Base-by-base conservation (phyloP, 805 yeast species). In the Lachancea meyersii region DNA sequence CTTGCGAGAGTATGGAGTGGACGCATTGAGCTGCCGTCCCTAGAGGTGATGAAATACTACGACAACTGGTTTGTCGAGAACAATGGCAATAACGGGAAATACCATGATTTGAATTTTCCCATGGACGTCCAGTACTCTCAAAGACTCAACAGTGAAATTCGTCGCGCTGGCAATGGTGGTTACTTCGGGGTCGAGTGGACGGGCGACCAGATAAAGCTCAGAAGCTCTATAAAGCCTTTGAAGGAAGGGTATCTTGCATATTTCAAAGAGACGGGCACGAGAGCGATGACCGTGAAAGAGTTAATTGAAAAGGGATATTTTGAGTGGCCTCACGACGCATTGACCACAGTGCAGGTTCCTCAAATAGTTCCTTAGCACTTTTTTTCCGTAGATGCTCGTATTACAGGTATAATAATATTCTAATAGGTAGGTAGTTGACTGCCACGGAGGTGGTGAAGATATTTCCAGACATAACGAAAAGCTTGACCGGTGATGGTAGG, bases 1-100 rank as follows among this genome's bases (percentile, higher is more conserved):
- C 63, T 82, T 11, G 73, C 86, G 2, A 67, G 87, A 42, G 76
- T 77, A 6, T 75, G 82, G 67, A 57, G 77, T 5, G 78, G 79
- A 0, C 68, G 79, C 36, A 61, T 82, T 3, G 7, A 50, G 17
- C 57, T 80, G 17, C 89, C 89, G 1, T 35, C 71, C 0, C 47
- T 50, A 14, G 65, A 63, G 19, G 71, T 65, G n/a, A 80, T 79
- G 77, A 49, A 53, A 28, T 47, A 55, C 27, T 72, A 72, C 61
- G 73, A 73, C 35, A 40, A 52, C 4, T 51, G 64, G 20, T 61
- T 74, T 24, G 58, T 69, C 10, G 63, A 59, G 13, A 49, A 41
- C 5, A 69, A 72, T 44, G 85, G 83, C 5, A 65, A 67, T 11
- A 76, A 73, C 14, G 58, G 69, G 21, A 50, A 57, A 2, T 76